Evolutionary conservation across 441 rosid genomes (phyloP), one percentile per base, ranked within the genome.

Genomic region (Eutrema salsugineum): DNA sequence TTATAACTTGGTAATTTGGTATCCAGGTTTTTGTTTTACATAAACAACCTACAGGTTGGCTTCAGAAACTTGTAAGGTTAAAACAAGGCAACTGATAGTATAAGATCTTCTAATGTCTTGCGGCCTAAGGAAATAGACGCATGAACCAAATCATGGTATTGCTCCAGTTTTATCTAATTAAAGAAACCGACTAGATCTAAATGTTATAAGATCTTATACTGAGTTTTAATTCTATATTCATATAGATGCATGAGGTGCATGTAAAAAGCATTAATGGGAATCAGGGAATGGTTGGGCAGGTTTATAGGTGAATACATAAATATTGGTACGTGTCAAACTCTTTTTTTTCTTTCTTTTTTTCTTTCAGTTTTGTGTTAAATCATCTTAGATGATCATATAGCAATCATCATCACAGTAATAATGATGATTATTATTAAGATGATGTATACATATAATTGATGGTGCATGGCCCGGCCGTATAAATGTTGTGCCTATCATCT

Each of bases 231-330:
- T 24, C 48, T 35, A 36, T n/a, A 27, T 15, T 7, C 11, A 51
- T 27, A 36, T 6, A 28, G 32, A 28, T 28, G 32, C 32, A 40
- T 43, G 64, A 32, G 46, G 46, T 56, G 44, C 16, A 57, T 57
- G 39, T 15, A 57, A 35, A 35, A 57, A 46, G 30, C 48, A 70
- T 60, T 70, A 60, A 70, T 59, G 42, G 75, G 28, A 12, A 47
- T 50, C 51, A 60, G 42, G 75, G 28, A 12, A 47, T 50, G 60
- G 67, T 70, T 70, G 74, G 49, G 67, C 40, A 70, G 66, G 11
- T 61, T 70, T 60, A 39, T 49, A 15, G 68, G 33, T 61, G 55
- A 59, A 38, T 44, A 0, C 17, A 58, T 54, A 68, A 20, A 30
- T 38, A 43, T 28, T 43, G 17, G 0, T 19, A 58, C 68, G 43